These are phyloP conservation scores for Colletotrichum navitas DNA, from an alignment of 2,329 filamentous ascomycete genomes.

Conservation along the genomic window DNA sequence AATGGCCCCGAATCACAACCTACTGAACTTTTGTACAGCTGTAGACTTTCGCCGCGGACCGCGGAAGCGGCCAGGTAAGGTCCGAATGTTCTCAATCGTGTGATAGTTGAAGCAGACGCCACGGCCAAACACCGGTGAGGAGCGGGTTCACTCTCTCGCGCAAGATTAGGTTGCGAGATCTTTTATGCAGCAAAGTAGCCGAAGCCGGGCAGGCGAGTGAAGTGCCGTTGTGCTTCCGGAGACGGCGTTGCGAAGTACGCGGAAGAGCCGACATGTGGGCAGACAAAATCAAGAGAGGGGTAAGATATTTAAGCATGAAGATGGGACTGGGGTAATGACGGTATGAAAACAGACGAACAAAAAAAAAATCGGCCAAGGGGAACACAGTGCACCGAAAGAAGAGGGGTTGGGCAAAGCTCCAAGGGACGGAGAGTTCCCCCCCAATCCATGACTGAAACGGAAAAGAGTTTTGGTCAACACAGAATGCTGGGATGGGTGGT, in stretches of 20 bases:
- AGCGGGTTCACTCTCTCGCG: background rate
- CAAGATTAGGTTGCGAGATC: background rate
- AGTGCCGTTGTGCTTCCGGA: background rate
- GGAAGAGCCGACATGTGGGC: background rate
- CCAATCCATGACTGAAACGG: background rate
- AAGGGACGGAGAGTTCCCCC: background rate
- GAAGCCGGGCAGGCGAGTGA: background rate
- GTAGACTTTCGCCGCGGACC: background rate
- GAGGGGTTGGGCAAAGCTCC: background rate
- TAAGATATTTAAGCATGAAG: background rate
- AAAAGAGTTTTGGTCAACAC: background rate
- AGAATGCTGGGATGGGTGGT: background rate
- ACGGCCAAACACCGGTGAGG: background rate
- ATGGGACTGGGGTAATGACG: background rate
- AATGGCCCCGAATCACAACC: background rate
- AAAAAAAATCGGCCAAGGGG: background rate
- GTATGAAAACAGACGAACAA: background rate
- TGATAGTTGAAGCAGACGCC: background rate
- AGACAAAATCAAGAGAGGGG: background rate
- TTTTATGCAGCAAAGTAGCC: background rate
- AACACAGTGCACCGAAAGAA: background rate
- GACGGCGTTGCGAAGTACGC: background rate
- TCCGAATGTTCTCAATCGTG: background rate
- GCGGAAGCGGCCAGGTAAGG: background rate
- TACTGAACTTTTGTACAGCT: background rate